Conservation (phyloP, 192 early-diverging fungal genomes). For the Irineochytrium annulatum region DNA sequence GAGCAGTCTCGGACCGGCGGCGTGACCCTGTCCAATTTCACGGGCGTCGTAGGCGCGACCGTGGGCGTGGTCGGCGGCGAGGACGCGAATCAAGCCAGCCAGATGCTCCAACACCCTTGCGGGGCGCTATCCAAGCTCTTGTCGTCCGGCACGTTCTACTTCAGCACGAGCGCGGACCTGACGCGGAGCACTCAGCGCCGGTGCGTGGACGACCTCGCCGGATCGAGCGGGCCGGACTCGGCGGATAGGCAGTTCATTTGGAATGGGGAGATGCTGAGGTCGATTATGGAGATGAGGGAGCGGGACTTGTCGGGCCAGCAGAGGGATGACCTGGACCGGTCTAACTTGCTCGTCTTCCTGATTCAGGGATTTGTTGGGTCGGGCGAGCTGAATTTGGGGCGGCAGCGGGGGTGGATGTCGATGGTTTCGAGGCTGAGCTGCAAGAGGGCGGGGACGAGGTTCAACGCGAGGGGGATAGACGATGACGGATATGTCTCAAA, state of each 20-base stretch:
- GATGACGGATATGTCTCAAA: slow-evolving; percentile 97
- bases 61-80: not conserved
- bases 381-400: slow-evolving; percentile 13
- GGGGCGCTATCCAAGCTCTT: slow-evolving; percentile 70
- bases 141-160: slow-evolving; percentile 87
- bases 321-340: slow-evolving; percentile 64
- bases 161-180: slow-evolving; percentile 82
- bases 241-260: slow-evolving; percentile 83
- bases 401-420: slow-evolving; percentile 24
- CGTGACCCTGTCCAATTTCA: slow-evolving; percentile 28
- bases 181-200: slow-evolving; percentile 71
- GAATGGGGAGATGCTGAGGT: slow-evolving; percentile 82
- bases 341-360: slow-evolving; percentile 68
- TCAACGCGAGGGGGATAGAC: slow-evolving; percentile 91
- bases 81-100: not conserved
- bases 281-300: slow-evolving; percentile 72
- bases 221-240: slow-evolving; percentile 38
- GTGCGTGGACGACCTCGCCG: not conserved
- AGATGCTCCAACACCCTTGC: slow-evolving; percentile 64
- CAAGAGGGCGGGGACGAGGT: slow-evolving; percentile 83
- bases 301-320: slow-evolving; percentile 63
- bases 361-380: slow-evolving; percentile 76
- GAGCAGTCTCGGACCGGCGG: slow-evolving; percentile 14
- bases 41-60: not conserved
- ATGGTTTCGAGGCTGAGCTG: slow-evolving; percentile 76